Base-by-base conservation (phyloP, 2,329 filamentous ascomycete species). In the Calonectria fujianensis region DNA sequence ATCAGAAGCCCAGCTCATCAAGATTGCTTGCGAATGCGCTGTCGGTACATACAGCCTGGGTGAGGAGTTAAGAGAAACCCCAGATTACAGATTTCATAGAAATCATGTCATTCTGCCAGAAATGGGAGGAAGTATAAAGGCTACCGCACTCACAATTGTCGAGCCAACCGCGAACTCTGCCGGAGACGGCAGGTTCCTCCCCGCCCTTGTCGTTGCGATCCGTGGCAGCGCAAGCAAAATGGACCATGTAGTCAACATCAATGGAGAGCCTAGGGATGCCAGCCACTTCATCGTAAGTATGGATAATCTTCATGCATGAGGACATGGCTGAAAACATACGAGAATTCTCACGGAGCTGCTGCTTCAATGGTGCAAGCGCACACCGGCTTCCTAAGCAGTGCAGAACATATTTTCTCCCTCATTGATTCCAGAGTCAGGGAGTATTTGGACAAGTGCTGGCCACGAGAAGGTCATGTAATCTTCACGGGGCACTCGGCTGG, bases 201-300 rank as follows among this genome's bases (percentile, higher is more conserved):
- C 51, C 14, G 51, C 29, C 29, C 51, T 52, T 20, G 14, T 52
- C 24, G 51, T 52, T 24, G 51, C 51, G 29, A 52, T 52, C 24
- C 51, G 51, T 31, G 51, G 51, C 14, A 52, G 51, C 27, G 51
- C 51, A 52, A 52, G 51, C 13, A 52, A 52, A 52, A 52, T 52
- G 6, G 51, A 52, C 9, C 51, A 52, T 29, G 51, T 52, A 9
- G 51, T 52, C 29, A 52, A 52, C 14, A 52, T 29, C 16, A 52
- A 52, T 16, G 51, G 51, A 31, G 51, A 29, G 16, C 51, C 51
- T 1, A 52, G 16, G 18, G 51, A 52, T 9, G 51, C 51, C 14
- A 52, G 14, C 11, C 27, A 31, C 27, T 52, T 52, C 24, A 20
- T 52, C 7, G 51, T 52, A 31, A 31, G 51, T 52, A 27, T 3